A percentile compares a stretch with the other conserved stretches of the same genome.
Evolutionary conservation across 352 stramenopile genomes (phyloP).

Genomic region (Pythium volutum): DNA sequence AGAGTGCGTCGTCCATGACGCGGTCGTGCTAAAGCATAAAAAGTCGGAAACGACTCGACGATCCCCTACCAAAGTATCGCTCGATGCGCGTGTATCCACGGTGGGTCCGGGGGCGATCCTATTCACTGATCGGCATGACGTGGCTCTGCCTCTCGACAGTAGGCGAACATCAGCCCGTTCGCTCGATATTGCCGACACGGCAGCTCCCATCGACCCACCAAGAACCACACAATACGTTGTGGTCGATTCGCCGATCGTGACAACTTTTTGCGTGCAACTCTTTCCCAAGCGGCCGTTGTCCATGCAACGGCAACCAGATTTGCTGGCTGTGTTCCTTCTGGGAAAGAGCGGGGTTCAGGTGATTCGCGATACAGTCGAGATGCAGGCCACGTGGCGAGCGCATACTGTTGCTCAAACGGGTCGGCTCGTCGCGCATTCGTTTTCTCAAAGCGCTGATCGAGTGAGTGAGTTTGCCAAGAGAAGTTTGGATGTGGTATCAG

Average conservation of each 20-base stretch:
- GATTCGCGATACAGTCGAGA: conserved; percentile 25
- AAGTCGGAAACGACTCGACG: neutral
- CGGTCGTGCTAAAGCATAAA: conserved; percentile 34
- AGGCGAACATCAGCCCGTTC: conserved; percentile 14
- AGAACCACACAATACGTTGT: conserved; percentile 33
- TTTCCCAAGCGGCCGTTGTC: conserved; percentile 14
- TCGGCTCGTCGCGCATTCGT: conserved; percentile 23
- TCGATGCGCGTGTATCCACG: conserved; percentile 40
- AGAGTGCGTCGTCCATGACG: conserved; percentile 41
- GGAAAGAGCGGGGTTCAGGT: conserved; percentile 33
- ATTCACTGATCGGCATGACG: conserved; percentile 24
- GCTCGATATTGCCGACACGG: conserved; percentile 5
- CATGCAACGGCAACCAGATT: conserved; percentile 21
- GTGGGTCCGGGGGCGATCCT: conserved; percentile 36
- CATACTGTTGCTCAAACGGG: conserved; percentile 26
- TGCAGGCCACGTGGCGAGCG: conserved; percentile 30
- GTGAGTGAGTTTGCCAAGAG: neutral
- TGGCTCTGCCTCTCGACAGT: neutral
- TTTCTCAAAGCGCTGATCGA: conserved; percentile 9
- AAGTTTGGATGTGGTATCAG: no score
- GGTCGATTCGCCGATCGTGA: conserved; percentile 40
- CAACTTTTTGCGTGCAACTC: conserved; percentile 30
- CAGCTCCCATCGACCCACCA: neutral
- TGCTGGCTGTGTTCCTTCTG: conserved; percentile 30
- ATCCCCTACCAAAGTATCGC: conserved; percentile 24